Conservation (phyloP, 2,329 filamentous ascomycete genomes). For the Didymella sp. region DNA sequence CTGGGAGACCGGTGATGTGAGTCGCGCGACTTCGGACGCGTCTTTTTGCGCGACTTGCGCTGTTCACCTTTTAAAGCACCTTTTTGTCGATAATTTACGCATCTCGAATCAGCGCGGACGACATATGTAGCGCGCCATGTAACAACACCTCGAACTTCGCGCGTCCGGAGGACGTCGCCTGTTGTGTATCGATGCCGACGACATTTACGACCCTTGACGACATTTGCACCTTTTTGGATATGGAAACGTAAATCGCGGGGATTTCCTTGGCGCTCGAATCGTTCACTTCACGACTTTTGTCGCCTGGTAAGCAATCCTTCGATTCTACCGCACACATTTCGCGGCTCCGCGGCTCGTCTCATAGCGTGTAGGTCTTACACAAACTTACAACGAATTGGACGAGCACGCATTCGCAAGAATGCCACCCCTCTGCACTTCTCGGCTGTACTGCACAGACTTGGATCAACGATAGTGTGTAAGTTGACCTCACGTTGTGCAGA, state of each 20-base stretch:
- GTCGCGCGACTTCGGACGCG: not conserved
- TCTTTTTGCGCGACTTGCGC: not conserved
- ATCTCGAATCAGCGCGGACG: not conserved
- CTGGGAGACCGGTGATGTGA: constrained; percentile 30
- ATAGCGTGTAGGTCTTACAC: constrained; percentile 11
- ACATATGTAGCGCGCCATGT: not conserved
- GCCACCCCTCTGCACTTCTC: constrained; percentile 4
- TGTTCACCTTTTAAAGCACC: not conserved
- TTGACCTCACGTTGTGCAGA: constrained; percentile 6
- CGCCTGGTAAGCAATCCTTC: constrained; percentile 5
- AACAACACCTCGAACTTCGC: not conserved
- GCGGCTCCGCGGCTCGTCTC: constrained; percentile 11
- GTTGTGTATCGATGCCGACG: constrained; percentile 7
- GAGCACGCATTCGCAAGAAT: constrained; percentile 12
- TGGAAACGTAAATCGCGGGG: not conserved
- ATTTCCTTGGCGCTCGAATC: not conserved
- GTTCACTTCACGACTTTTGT: not conserved
- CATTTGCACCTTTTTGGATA: not conserved
- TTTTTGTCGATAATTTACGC: not conserved
- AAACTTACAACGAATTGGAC: constrained; percentile 6
- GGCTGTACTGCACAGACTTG: constrained; percentile 3
- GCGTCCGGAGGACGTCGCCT: not conserved
- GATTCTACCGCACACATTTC: constrained; percentile 11
- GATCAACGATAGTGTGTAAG: constrained; percentile 6
- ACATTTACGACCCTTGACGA: not conserved